Percentiles rank a stretch among this genome's conserved stretches.
phyloP scores from a whole-genome alignment of 1,284 basidiomycete genomes.

The Fomitiporia mediterranea region DNA sequence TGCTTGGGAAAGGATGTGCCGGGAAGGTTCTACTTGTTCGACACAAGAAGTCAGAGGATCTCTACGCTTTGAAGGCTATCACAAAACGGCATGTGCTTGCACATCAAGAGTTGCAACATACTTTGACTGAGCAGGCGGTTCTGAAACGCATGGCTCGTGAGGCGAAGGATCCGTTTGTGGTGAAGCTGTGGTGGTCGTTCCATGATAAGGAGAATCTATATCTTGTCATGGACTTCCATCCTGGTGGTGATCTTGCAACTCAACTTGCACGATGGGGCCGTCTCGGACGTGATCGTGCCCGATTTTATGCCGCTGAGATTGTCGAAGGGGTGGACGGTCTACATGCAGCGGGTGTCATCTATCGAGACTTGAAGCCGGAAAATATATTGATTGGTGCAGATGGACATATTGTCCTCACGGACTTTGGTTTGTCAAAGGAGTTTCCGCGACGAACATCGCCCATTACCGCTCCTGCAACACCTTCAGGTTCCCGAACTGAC shows the following conservation, averaged over 20 bases:
- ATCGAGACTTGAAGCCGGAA: slow-evolving; percentile 89
- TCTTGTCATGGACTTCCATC: slow-evolving; percentile 93
- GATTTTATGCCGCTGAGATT: slow-evolving; percentile 96
- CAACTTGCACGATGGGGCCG: slow-evolving; percentile 94
- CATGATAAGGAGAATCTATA: slow-evolving; percentile 94
- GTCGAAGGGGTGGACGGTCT: slow-evolving; percentile 92
- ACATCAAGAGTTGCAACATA: slow-evolving; percentile 93
- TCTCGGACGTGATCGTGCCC: slow-evolving; percentile 84
- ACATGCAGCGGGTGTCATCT: slow-evolving; percentile 82
- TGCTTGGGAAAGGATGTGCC: slow-evolving; percentile 93
- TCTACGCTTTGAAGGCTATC: slow-evolving; percentile 95
- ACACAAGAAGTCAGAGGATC: slow-evolving; percentile 62
- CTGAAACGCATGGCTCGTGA: slow-evolving; percentile 85
- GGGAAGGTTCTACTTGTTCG: slow-evolving; percentile 89
- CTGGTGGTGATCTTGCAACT: slow-evolving; percentile 93
- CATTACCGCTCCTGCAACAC: slow-evolving; percentile 51
- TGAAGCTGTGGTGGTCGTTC: slow-evolving; percentile 93
- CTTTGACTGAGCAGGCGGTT: slow-evolving; percentile 91
- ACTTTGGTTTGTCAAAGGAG: slow-evolving; percentile 91
- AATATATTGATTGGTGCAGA: slow-evolving; percentile 91
- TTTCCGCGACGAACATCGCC: slow-evolving; percentile 55
- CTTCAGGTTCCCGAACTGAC: slow-evolving; percentile 46
- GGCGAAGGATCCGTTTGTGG: slow-evolving; percentile 84
- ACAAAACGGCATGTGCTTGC: slow-evolving; percentile 94
- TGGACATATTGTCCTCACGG: slow-evolving; percentile 93